Evolutionary conservation across 148 eudicot species (phyloP).

Genomic region (Rhododendron simsii): DNA sequence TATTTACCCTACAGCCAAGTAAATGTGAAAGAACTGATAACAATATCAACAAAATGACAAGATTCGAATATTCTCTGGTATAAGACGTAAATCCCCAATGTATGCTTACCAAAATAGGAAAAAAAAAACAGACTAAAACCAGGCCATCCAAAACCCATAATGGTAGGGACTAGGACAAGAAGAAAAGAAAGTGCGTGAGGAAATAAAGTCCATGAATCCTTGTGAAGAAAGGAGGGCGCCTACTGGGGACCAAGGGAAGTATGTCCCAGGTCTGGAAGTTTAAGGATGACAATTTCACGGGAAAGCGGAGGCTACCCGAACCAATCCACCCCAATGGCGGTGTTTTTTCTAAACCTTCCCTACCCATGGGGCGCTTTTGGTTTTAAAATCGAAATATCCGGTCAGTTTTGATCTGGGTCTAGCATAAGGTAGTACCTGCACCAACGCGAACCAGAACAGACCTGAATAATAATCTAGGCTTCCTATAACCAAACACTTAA

Average conservation of each 20-base stretch:
- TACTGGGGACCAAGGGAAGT: neutral
- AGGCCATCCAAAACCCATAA: neutral
- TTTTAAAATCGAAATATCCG: neutral
- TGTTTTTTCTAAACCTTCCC: neutral
- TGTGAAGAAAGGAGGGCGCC: neutral
- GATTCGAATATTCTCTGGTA: neutral
- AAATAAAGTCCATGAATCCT: neutral
- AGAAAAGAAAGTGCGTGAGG: too few species aligned
- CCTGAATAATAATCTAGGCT: neutral
- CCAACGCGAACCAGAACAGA: neutral
- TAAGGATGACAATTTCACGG: neutral
- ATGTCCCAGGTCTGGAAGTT: neutral
- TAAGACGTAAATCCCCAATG: neutral
- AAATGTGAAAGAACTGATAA: neutral
- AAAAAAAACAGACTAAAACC: neutral
- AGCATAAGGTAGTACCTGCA: neutral
- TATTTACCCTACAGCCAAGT: constrained; percentile 11
- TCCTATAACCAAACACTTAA: neutral
- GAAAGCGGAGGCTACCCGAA: neutral
- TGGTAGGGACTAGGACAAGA: neutral
- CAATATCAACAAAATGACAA: neutral
- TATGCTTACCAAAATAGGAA: neutral
- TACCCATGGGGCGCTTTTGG: neutral
- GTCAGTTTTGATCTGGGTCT: neutral
- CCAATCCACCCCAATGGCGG: neutral